Base-by-base conservation (phyloP, 495 filamentous ascomycete species). In the Saxophila tyrrhenica region DNA sequence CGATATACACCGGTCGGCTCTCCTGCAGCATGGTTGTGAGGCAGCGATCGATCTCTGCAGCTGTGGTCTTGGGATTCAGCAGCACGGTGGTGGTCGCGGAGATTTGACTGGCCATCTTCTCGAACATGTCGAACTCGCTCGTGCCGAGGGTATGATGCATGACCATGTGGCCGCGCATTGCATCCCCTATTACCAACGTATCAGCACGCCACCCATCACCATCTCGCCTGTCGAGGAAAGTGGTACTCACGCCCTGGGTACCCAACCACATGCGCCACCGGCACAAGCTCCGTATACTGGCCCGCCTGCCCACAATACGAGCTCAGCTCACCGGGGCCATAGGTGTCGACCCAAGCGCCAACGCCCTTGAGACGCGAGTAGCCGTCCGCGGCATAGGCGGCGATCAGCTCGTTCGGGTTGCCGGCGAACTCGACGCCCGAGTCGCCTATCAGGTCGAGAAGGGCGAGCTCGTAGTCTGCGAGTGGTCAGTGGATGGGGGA, bases 221-320 rank as follows among this genome's bases (percentile, higher is more conserved):
- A n/a, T n/a, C n/a, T n/a, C n/a, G n/a, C n/a, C n/a, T n/a, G n/a
- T n/a, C n/a, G n/a, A n/a, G n/a, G n/a, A n/a, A n/a, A n/a, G n/a
- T n/a, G n/a, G n/a, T n/a, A n/a, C n/a, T n/a, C n/a, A n/a, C n/a
- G n/a, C n/a, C n/a, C n/a, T n/a, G n/a, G n/a, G n/a, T n/a, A n/a
- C n/a, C n/a, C n/a, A n/a, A n/a, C n/a, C n/a, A n/a, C 81, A 55
- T 85, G 82, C 22, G 80, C 69, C 39, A 85, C 71, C 0, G 80
- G 80, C 0, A 81, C 79, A 25, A 55, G 59, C 39, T 65, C 63
- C 38, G 50, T 21, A 50, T 63, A 63, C 19, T 53, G 54, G 16
- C 63, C 61, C 20, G 61, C 57, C 59, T 63, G 41, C 51, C 61
- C 58, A 57, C 56, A 59, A 47, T 59, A 57, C 20, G 59, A 59